phyloP scores from a whole-genome alignment of 495 filamentous ascomycete species.

The Penicillium bialowiezense region DNA sequence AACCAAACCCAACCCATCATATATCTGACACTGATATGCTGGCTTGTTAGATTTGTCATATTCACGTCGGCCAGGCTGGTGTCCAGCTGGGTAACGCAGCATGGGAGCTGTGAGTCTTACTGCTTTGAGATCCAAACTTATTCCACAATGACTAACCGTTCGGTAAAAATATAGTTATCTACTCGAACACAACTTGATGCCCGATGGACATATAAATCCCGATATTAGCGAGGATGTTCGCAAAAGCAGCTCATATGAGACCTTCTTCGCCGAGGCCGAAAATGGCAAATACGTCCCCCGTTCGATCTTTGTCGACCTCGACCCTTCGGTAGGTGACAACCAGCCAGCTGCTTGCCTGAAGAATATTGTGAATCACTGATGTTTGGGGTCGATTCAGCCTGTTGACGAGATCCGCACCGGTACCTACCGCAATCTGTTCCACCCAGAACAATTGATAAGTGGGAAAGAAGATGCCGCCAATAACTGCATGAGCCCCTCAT shows the following conservation, averaged over 20 bases:
- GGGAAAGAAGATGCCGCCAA: slow-evolving; percentile 95
- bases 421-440: slow-evolving; percentile 80
- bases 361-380: neutral
- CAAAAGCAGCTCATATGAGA: slow-evolving; percentile 74
- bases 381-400: slow-evolving; percentile 41
- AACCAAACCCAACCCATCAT: neutral
- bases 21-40: neutral
- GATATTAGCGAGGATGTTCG: slow-evolving; percentile 55
- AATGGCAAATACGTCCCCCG: slow-evolving; percentile 87
- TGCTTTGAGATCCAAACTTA: slow-evolving; percentile 30
- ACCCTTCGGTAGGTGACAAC: slow-evolving; percentile 62
- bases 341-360: neutral
- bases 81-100: slow-evolving; percentile 90
- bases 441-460: slow-evolving; percentile 82
- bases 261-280: slow-evolving; percentile 87
- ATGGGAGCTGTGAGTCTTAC: slow-evolving; percentile 80
- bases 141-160: neutral
- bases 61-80: slow-evolving; percentile 93
- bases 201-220: slow-evolving; percentile 69
- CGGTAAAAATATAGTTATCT: slow-evolving; percentile 60
- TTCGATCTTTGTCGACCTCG: slow-evolving; percentile 85
- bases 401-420: slow-evolving; percentile 91
- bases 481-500: slow-evolving; percentile 56
- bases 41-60: slow-evolving; percentile 67
- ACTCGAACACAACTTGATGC: slow-evolving; percentile 82